Conservation (phyloP, 768 basidiomycete genomes). For the Chalciporus piperatus region DNA sequence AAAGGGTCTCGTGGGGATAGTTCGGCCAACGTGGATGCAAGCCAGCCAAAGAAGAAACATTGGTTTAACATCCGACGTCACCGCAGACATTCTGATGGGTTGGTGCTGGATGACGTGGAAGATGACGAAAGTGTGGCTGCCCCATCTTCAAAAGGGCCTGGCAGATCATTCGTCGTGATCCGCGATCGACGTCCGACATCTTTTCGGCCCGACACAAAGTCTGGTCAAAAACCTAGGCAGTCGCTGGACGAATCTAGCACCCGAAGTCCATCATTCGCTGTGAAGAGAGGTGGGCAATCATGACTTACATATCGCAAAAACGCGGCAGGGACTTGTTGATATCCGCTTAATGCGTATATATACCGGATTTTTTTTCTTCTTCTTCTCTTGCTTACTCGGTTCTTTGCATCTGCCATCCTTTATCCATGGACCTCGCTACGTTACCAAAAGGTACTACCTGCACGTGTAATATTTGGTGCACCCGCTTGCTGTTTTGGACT, state of each 20-base stretch:
- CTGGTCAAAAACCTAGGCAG: constrained; percentile 23
- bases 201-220: constrained; percentile 21
- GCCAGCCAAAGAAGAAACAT: constrained; percentile 58
- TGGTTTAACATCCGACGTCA: constrained; percentile 66
- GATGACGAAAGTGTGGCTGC: constrained; percentile 24
- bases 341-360: constrained; percentile 16
- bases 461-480: constrained; percentile 30
- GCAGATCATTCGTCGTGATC: constrained; percentile 68
- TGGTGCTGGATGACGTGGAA: constrained; percentile 29
- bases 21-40: constrained; percentile 37
- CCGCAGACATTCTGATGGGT: constrained; percentile 60
- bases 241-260: constrained; percentile 28
- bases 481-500: constrained; percentile 21
- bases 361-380: background rate
- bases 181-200: constrained; percentile 50
- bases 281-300: constrained; percentile 28
- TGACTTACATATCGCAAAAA: constrained; percentile 10
- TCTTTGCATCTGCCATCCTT: constrained; percentile 16
- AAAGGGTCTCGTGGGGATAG: constrained; percentile 18
- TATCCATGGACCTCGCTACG: constrained; percentile 20
- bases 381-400: constrained; percentile 9
- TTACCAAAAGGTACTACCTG: constrained; percentile 20
- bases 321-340: constrained; percentile 9
- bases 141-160: constrained; percentile 34
- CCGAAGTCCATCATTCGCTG: constrained; percentile 26